Percentiles rank a stretch among this genome's conserved stretches.
Conservation (phyloP, 305 asterid species). For the Striga hermonthica region DNA sequence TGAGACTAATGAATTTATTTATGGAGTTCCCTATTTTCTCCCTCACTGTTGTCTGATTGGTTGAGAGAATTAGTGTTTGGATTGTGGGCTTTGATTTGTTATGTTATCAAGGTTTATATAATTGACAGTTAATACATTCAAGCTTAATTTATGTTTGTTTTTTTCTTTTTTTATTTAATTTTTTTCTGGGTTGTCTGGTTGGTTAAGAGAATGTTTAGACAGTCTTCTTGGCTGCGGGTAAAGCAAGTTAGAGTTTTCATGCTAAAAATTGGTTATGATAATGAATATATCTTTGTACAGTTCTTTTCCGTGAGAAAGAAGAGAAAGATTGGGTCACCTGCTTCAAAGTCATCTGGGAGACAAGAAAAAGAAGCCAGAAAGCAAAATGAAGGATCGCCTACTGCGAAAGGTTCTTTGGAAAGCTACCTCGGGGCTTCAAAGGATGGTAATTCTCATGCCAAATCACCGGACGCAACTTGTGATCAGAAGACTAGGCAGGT, state of each 20-base stretch:
- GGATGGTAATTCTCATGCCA: constrained; percentile 41
- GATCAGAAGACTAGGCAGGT: constrained; percentile 37
- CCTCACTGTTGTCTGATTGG: background rate
- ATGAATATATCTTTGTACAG: constrained; percentile 39
- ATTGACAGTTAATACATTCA: too few relatives aligned
- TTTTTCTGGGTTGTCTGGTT: too few relatives aligned
- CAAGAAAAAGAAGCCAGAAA: constrained; percentile 54
- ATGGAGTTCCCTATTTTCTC: background rate
- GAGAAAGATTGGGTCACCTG: constrained; percentile 73
- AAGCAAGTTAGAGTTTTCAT: constrained; percentile 2
- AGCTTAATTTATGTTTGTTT: too few relatives aligned
- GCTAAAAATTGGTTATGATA: constrained; percentile 1
- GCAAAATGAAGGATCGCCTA: constrained; percentile 59
- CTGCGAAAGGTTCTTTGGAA: constrained; percentile 68
- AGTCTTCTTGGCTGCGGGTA: background rate
- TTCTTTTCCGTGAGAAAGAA: constrained; percentile 81
- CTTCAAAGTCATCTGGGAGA: constrained; percentile 50
- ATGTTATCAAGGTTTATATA: too few relatives aligned
- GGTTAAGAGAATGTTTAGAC: too few relatives aligned
- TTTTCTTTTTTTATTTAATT: too few relatives aligned
- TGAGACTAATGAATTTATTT: constrained; percentile 7
- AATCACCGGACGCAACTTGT: constrained; percentile 31
- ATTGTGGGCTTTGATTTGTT: background rate
- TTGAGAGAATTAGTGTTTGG: constrained; percentile 16
- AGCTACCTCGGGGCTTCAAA: constrained; percentile 51